Base-by-base conservation (phyloP, 169 alveolate genomes). In the Babesia sp. region DNA sequence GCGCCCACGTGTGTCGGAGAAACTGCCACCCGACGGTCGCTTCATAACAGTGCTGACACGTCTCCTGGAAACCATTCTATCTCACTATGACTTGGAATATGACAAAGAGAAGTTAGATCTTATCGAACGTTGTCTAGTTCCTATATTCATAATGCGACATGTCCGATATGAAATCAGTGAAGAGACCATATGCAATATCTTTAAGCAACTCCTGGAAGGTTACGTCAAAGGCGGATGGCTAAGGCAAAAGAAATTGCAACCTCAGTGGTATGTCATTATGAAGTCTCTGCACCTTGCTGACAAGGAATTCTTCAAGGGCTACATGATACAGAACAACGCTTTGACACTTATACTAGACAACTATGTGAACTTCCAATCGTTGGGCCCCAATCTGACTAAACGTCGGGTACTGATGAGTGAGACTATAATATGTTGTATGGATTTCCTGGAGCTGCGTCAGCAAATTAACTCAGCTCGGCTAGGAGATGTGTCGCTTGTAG, bases 391-490 rank as follows among this genome's bases (percentile, higher is more conserved):
- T 24, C 14, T 22, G 20, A 11, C 33, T 29, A 4, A 48, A 26
- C 37, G 50, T 34, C 53, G 28, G 1, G 20, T 60, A 44, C 20
- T 9, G 1, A 6, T 26, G 41, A 64, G 59, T 45, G 80, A 71
- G 45, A 45, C 58, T 33, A 20, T 79, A 4, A 11, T 79, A 14
- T 54, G 34, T 51, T 71, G 71, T 45, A 42, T 57, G 55, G 87
- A 79, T 58, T 69, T 34, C 26, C 26, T 57, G 61, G 87, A 79
- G 66, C 60, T 56, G 58, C 63, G 87, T 18, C 87, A 68, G 63
- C 51, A 53, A 41, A 16, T 79, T 7, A 12, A 70, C 16, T 78
- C 64, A 22, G 20, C 50, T 18, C 36, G 7, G n/a, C 33, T 56
- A 12, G 51, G 41, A 20, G 37, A 31, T 14, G 3, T 11, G 22